These are phyloP conservation scores for Quercus tomentella DNA, from an alignment of 331 rosid species.

Conservation along the genomic window DNA sequence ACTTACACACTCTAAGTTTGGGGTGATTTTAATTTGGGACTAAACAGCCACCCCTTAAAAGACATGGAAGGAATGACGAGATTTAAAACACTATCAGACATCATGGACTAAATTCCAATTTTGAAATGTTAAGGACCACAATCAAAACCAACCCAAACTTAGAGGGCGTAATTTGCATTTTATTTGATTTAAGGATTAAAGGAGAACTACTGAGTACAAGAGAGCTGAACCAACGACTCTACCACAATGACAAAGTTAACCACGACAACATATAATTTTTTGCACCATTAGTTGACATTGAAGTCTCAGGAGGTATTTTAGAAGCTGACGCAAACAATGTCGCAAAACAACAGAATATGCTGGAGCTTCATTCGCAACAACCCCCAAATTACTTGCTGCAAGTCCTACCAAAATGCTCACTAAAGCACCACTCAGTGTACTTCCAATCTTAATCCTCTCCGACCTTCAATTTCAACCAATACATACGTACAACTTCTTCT, in stretches of 20 bases:
- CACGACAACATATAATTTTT: conserved; percentile 10
- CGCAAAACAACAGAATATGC: conserved; percentile 50
- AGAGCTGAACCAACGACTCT: background rate
- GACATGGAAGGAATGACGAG: no score
- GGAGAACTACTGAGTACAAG: background rate
- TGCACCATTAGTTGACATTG: conserved; percentile 41
- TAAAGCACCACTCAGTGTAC: conserved; percentile 69
- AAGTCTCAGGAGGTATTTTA: conserved; percentile 53
- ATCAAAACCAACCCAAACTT: no score
- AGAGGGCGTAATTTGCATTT: no score
- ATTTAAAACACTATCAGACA: no score
- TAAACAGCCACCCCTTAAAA: no score
- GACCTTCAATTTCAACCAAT: conserved; percentile 42
- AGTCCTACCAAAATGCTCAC: conserved; percentile 71
- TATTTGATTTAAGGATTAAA: background rate
- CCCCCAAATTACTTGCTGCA: conserved; percentile 69
- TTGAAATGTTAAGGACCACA: no score
- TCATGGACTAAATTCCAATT: no score
- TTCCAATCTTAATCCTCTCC: conserved; percentile 70
- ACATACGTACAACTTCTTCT: background rate
- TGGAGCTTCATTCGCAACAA: conserved; percentile 53
- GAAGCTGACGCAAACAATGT: conserved; percentile 64
- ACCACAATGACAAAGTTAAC: background rate
- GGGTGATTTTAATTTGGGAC: no score
- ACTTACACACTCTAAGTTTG: no score